Conservation (phyloP, 192 early-diverging fungal species). For the Coemansia pectinata region DNA sequence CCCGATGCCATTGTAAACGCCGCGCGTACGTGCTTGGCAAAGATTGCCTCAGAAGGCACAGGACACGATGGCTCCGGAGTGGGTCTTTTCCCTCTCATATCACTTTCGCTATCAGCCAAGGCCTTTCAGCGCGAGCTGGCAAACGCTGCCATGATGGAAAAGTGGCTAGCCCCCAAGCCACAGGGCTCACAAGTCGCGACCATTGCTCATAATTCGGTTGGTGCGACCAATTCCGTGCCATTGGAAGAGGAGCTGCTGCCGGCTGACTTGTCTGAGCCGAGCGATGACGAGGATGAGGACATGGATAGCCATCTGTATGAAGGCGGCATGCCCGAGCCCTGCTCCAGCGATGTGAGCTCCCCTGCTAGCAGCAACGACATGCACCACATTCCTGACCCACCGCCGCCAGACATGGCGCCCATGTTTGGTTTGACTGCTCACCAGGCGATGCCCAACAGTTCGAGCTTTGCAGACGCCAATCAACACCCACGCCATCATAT, state of each 20-base stretch:
- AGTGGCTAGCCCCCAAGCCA: slow-evolving; percentile 27
- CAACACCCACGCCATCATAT: background rate
- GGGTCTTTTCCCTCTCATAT: slow-evolving; percentile 28
- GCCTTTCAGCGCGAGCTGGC: slow-evolving; percentile 44
- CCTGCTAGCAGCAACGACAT: slow-evolving; percentile 5
- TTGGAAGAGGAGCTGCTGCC: background rate
- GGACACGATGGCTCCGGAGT: background rate
- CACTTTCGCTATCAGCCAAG: slow-evolving; percentile 33
- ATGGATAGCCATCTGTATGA: background rate
- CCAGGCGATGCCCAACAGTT: background rate
- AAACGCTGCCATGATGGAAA: slow-evolving; percentile 38
- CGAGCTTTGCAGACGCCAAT: background rate
- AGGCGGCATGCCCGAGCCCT: background rate
- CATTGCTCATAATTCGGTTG: background rate
- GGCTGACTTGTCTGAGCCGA: background rate
- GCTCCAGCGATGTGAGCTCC: slow-evolving; percentile 7
- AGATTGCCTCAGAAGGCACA: slow-evolving; percentile 7
- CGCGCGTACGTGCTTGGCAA: slow-evolving; percentile 20
- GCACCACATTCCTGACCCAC: slow-evolving; percentile 3
- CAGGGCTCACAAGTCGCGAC: background rate
- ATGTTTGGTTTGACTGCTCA: background rate
- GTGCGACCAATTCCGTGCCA: background rate
- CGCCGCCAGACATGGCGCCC: background rate
- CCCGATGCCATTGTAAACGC: slow-evolving; percentile 28
- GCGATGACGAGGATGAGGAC: background rate